Evolutionary conservation across 495 filamentous ascomycete species (phyloP), one percentile per base, ranked within the genome.

Genomic region (Hypoxylon rickii): DNA sequence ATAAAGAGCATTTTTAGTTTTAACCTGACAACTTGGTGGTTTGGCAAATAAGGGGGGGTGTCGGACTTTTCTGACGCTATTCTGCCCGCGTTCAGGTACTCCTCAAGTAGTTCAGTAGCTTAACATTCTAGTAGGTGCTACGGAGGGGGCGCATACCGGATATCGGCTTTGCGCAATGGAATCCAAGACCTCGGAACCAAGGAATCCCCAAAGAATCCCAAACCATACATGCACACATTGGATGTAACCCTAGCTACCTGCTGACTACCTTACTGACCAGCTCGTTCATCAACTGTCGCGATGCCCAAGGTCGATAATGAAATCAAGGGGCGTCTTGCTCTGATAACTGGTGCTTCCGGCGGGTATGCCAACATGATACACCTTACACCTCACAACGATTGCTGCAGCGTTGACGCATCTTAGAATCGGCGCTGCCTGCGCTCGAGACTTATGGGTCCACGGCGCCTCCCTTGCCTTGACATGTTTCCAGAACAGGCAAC

Each of bases 281-380:
- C 15, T 26, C 33, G 12, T n/a, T 12, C 26, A 2, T 42, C 7
- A 7, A 20, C 18, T 39, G n/a, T n/a, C 11, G 32, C 48, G 38
- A 70, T 70, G 68, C 17, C 64, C 1, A 39, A 31, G 36, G 46
- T 72, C 18, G 68, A 80, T 54, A 85, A 86, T 61, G 74, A 79
- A 24, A 73, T 86, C 46, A 69, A 63, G 15, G 83, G 83, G 55
- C 79, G 81, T 37, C 72, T 87, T 13, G 83, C 82, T 51, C 77
- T 87, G 3, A 78, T 87, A 53, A 87, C 84, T 2, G 84, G 84
- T 16, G 84, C 83, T 55, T 86, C 84, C 21, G 83, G 83, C 67
- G 83, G 84, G 84, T 85, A 77, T 58, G 71, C 51, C 21, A 15
- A 22, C 36, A 32, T 20, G 21, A 12, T 38, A 16, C 48, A 15